A percentile compares a stretch with the other conserved stretches of the same genome.
Conservation (phyloP, 1,284 basidiomycete genomes). For the Cystobasidium pallidum region DNA sequence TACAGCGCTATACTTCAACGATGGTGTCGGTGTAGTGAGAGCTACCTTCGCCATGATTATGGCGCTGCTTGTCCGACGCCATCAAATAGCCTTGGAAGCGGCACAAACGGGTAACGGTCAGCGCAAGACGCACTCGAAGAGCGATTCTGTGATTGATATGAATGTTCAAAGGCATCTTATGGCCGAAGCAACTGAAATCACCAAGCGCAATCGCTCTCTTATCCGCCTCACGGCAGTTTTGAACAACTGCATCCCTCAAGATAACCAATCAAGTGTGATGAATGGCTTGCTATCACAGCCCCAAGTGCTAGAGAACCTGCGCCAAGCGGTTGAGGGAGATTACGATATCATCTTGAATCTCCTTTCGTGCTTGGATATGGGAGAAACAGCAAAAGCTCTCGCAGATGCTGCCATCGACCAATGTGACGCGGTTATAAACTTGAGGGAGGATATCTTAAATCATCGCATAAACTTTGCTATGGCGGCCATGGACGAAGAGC, state of each 20-base stretch:
- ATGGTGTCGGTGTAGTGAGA: conserved; percentile 94
- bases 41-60: conserved; percentile 91
- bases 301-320: conserved; percentile 76
- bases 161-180: conserved; percentile 8
- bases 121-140: conserved; percentile 62
- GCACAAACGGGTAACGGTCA: conserved; percentile 72
- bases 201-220: conserved; percentile 37
- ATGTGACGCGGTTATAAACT: conserved; percentile 85
- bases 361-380: conserved; percentile 83
- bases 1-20: conserved; percentile 90
- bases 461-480: conserved; percentile 83
- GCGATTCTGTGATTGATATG: conserved; percentile 40
- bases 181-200: conserved; percentile 34
- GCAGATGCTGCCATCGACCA: conserved; percentile 87
- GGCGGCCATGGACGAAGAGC: conserved; percentile 68
- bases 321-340: conserved; percentile 83
- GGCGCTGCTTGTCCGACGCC: conserved; percentile 82
- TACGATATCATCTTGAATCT: conserved; percentile 87
- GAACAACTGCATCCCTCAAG: conserved; percentile 25
- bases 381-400: conserved; percentile 75
- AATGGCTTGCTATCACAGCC: conserved; percentile 63
- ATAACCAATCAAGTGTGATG: conserved; percentile 27
- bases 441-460: conserved; percentile 83
- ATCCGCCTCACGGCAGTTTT: conserved; percentile 52
- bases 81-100: conserved; percentile 78